A percentile compares a stretch with the other conserved stretches of the same genome.
These are phyloP conservation scores for Kodamaea kaohsiungensis DNA, from an alignment of 805 yeast species.

Conservation along the genomic window DNA sequence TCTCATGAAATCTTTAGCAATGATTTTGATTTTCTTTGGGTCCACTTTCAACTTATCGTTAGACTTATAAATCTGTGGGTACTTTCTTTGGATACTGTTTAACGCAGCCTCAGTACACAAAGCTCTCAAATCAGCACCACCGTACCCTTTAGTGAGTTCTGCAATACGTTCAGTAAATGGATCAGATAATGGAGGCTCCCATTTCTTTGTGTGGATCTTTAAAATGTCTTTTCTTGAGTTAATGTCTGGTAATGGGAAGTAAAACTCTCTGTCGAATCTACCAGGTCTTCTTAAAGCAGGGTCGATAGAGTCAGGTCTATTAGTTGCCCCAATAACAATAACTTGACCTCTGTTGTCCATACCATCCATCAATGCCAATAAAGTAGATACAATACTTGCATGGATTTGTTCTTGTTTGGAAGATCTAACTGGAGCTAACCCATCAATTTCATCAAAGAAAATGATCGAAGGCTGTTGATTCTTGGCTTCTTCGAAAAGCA, in stretches of 20 bases:
- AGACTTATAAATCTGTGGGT: slow-evolving; percentile 87
- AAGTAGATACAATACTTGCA: slow-evolving; percentile 93
- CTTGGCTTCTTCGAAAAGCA: slow-evolving; percentile 92
- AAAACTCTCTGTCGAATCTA: slow-evolving; percentile 94
- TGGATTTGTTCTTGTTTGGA: slow-evolving; percentile 98
- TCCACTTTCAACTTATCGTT: slow-evolving; percentile 72
- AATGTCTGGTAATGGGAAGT: slow-evolving; percentile 87
- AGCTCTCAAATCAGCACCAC: slow-evolving; percentile 96
- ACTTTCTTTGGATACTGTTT: slow-evolving; percentile 84
- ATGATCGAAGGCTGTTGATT: slow-evolving; percentile 95
- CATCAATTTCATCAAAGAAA: slow-evolving; percentile 97
- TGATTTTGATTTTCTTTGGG: slow-evolving; percentile 68
- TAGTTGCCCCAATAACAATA: slow-evolving; percentile 96
- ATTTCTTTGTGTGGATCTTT: slow-evolving; percentile 81
- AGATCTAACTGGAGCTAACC: slow-evolving; percentile 95
- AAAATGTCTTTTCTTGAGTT: slow-evolving; percentile 78
- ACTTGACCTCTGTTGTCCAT: slow-evolving; percentile 99
- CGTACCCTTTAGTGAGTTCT: slow-evolving; percentile 86
- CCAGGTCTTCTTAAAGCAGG: slow-evolving; percentile 98
- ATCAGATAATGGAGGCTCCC: slow-evolving; percentile 73
- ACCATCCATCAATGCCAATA: slow-evolving; percentile 97
- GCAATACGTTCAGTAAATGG: slow-evolving; percentile 69
- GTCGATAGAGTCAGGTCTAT: slow-evolving; percentile 97
- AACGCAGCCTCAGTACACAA: slow-evolving; percentile 95
- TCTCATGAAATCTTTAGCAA: slow-evolving; percentile 79